Base-by-base conservation (phyloP, 2,329 filamentous ascomycete species). In the Arthrobotrys entomopaga region DNA sequence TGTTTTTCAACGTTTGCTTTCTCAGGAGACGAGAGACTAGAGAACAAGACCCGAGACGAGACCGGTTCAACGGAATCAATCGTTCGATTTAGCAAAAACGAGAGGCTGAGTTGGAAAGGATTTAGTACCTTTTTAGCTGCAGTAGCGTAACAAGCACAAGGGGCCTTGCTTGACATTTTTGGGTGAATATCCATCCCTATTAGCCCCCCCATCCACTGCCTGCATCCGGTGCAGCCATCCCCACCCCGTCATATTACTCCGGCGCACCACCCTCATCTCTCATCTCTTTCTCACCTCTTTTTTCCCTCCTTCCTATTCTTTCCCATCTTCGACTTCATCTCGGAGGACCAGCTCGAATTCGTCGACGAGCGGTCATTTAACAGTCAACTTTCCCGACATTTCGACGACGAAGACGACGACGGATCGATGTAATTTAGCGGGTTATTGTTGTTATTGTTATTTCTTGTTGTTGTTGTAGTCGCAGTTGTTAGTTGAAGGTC, bases 201-300 rank as follows among this genome's bases (percentile, higher is more conserved):
- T 34, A 34, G 7, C 29, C 29, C 5, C 7, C 10, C 29, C 29
- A 34, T 29, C 26, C 26, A 29, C 26, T 29, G 34, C 34, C 6
- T 43, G 16, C 53, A 13, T 42, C 16, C 7, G 15, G 8, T 19
- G 13, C 22, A 10, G 22, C 24, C 29, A 48, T 49, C 43, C 48
- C 38, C 29, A 34, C 64, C 65, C 65, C 56, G 56, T 69, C 65
- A 56, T 69, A 59, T 61, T 56, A 58, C 56, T 60, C 65, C 65
- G 65, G 42, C 34, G 19, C 48, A 50, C 64, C 34, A 38, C 53
- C 52, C 48, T 34, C 43, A 53, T 38, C n/a, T 42, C 29, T 15
- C 54, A 11, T 59, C 46, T 60, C 26, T 38, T 38, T 38, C 29
- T 26, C 38, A 57, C 34, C 53, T 3, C 19, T 16, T 50, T 50